Evolutionary conservation across 129 eudicot genomes (phyloP).

Genomic region (Ambrosia trifida): DNA sequence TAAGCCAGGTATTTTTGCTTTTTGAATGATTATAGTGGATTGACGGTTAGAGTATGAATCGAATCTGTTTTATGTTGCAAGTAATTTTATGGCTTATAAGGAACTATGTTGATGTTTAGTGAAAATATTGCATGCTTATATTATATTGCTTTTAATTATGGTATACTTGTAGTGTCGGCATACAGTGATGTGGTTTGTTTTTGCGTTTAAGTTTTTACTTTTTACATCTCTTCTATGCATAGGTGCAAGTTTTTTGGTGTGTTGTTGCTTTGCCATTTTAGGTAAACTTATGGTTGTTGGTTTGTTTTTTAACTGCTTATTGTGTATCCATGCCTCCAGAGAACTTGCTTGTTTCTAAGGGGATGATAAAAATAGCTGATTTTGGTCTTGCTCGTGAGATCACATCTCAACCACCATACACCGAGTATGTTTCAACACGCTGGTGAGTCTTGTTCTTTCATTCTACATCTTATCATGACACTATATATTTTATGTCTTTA

Average conservation of each 20-base stretch:
- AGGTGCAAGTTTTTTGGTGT: not conserved
- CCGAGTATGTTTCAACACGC: conserved; percentile 62
- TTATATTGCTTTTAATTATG: not conserved
- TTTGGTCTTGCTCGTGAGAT: conserved; percentile 98
- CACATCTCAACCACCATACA: conserved; percentile 75
- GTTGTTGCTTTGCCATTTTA: not conserved
- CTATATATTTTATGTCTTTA: not conserved
- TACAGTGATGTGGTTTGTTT: not conserved
- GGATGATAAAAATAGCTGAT: conserved; percentile 81
- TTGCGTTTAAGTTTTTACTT: conserved; percentile 1
- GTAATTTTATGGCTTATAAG: not conserved
- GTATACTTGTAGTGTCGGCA: not conserved
- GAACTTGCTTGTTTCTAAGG: conserved; percentile 76
- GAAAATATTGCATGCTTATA: not conserved
- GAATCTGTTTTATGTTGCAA: not conserved
- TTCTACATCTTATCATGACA: conserved; percentile 1
- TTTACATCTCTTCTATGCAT: not conserved
- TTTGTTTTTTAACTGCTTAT: not conserved
- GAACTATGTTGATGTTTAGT: conserved; percentile 6
- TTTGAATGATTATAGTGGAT: not conserved
- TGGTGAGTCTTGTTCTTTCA: conserved; percentile 33
- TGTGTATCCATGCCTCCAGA: conserved; percentile 42
- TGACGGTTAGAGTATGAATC: conserved; percentile 1
- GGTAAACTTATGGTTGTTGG: not conserved
- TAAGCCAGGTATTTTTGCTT: conserved; percentile 69